phyloP scores from a whole-genome alignment of 768 basidiomycete species.

The Xerocomus spinulosus region DNA sequence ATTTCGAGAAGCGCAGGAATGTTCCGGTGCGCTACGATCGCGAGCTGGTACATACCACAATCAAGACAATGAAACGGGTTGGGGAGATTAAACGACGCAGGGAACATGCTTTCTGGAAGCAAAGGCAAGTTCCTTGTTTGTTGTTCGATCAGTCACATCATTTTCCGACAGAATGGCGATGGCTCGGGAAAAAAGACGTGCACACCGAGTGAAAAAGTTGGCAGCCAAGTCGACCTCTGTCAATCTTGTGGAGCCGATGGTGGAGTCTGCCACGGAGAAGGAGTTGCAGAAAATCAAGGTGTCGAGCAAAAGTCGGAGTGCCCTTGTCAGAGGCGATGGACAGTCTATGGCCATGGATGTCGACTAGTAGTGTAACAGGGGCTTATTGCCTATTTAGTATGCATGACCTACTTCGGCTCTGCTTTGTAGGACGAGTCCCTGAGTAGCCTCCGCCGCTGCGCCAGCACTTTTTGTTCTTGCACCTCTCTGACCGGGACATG shows the following conservation, averaged over 20 bases:
- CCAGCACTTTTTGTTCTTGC: too few relatives aligned
- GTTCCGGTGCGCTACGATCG: constrained; percentile 96
- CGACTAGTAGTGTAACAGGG: constrained; percentile 42
- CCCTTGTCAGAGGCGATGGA: constrained; percentile 78
- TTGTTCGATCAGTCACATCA: not conserved
- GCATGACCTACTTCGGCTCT: too few relatives aligned
- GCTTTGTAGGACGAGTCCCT: constrained; percentile 2
- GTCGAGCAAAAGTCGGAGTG: constrained; percentile 56
- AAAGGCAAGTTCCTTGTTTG: constrained; percentile 47
- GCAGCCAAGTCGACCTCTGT: constrained; percentile 50
- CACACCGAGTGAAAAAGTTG: constrained; percentile 63
- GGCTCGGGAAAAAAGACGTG: constrained; percentile 71
- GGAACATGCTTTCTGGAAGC: constrained; percentile 96
- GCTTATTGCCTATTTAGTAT: constrained; percentile 16
- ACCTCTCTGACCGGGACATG: constrained; percentile 16
- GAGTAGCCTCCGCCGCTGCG: constrained; percentile 2
- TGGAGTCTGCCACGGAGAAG: constrained; percentile 42
- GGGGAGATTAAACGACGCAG: constrained; percentile 87
- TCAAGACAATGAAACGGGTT: constrained; percentile 94
- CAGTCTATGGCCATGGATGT: constrained; percentile 90
- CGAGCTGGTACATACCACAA: constrained; percentile 85
- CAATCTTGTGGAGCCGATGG: constrained; percentile 63
- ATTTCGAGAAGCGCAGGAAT: constrained; percentile 98
- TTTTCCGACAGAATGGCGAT: constrained; percentile 68
- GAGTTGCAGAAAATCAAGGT: constrained; percentile 78